Evolutionary conservation across 2,329 filamentous ascomycete species (phyloP).

Genomic region (Alternaria novae-zelandiae): DNA sequence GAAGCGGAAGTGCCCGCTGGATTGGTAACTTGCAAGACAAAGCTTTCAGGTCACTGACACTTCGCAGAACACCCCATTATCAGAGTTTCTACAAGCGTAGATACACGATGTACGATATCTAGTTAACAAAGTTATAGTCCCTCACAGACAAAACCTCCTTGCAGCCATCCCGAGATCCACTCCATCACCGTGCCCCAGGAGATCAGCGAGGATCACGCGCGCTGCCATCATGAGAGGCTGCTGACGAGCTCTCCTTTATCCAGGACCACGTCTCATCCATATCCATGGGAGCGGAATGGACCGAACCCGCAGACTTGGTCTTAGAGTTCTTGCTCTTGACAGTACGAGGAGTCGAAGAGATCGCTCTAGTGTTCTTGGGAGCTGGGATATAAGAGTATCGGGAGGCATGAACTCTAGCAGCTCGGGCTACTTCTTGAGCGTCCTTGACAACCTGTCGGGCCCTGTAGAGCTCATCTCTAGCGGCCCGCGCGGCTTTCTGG

Average conservation of each 20-base stretch:
- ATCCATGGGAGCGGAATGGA: neutral
- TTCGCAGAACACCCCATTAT: neutral
- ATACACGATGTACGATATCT: neutral
- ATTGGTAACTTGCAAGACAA: neutral
- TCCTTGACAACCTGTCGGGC: neutral
- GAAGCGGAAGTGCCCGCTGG: neutral
- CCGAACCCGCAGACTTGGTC: neutral
- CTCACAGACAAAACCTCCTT: neutral
- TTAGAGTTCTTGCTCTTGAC: neutral
- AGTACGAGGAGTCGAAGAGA: neutral
- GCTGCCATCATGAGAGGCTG: neutral
- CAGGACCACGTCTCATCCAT: neutral
- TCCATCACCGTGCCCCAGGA: neutral
- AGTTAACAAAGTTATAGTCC: neutral
- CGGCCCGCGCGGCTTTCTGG: neutral
- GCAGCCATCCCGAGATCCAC: neutral
- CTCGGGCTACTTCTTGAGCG: neutral
- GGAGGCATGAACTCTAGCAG: neutral
- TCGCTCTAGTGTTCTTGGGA: neutral
- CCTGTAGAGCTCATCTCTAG: neutral
- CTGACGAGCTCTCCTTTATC: neutral
- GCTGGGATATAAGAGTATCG: neutral
- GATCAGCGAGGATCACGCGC: neutral
- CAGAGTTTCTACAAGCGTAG: no score
- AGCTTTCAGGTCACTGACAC: neutral